Base-by-base conservation (phyloP, 345 rosid species). In the Rhizophora apiculata region DNA sequence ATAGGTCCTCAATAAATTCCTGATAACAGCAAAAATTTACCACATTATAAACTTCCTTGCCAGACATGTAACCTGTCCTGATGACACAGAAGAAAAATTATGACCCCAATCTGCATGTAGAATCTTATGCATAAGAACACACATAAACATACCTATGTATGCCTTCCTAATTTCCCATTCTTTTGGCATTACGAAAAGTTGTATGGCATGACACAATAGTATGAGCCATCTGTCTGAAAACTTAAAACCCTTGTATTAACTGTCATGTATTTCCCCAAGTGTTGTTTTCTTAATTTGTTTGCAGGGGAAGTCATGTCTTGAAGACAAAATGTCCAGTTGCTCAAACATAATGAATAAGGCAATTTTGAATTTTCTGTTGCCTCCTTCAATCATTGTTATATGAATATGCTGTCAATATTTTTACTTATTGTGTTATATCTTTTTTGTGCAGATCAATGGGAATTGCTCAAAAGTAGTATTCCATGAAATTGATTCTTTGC, bases 1-100 rank as follows among this genome's bases (percentile, higher is more conserved):
- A 80, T 97, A 88, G 97, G 96, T 91, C 86, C 97, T 93, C 85
- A 95, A 88, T 78, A 91, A 88, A 78, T 84, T 82, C 89, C 87
- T 89, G 78, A 84, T 87, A 65, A 85, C 91, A 9, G 89, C 90
- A 68, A 91, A 87, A 84, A 88, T 91, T 64, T 93, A 89, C 78
- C 95, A 89, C 76, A 32, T 85, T 26, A 84, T 70, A 75, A 79
- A 74, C 75, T 85, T 86, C 68, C 96, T 88, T 67, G 91, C 78
- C 78, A 88, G 96, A 77, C 89, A 89, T 63, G 65, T 82, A 20
- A 87, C 86, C 57, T 94, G 90, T 69, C 82, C 95, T 27, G 98
- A 93, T 85, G 98, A 91, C 81, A 93, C 90, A 6, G 89, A 87
- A 78, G 89, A 87, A 79, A 91, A 89, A 74, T 96, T 89, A 68